Evolutionary conservation across 2,329 filamentous ascomycete species (phyloP), one percentile per base, ranked within the genome.

Genomic region (Cordyceps sp.): DNA sequence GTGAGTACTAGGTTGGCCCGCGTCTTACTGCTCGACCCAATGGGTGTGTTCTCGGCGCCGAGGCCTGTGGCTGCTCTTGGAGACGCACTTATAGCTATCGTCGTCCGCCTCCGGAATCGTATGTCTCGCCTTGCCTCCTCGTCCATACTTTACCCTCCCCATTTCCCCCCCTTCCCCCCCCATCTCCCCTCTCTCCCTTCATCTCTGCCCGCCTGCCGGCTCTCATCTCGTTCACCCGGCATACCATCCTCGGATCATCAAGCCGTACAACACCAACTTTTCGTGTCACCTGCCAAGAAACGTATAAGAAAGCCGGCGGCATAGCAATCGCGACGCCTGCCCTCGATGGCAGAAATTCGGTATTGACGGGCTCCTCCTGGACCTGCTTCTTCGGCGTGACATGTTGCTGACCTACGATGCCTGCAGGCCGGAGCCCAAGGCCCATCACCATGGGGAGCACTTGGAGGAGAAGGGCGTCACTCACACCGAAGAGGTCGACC

Each of bases 401-500:
- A 16, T 18, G 17, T 19, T 31, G 24, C 31, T 36, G 28, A 33
- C 34, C 15, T 25, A 10, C 4, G 4, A 12, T 10, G 23, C 21
- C 21, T 10, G 1, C 23, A 42, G 41, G 23, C 15, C 37, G 8
- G 38, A 37, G 12, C 33, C 36, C 36, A 45, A 42, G 35, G 30
- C 30, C n/a, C n/a, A n/a, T 32, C 31, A 7, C 24, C 34, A 30
- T 19, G 34, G 38, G 20, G 39, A 42, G 28, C 31, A 37, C 27
- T 34, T 44, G 31, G 49, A 48, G 33, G 48, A 53, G 30, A 47
- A 48, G 30, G 42, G 40, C 19, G 32, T 38, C n/a, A 32, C 42
- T 12, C 35, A 43, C 23, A 29, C 39, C 13, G 50, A 58, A 30
- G 43, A 58, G 37, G 46, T 49, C 26, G 52, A 59, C 22, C 36